Evolutionary conservation across 2,329 filamentous ascomycete genomes (phyloP).

Genomic region (Aspergillus phoenicis): DNA sequence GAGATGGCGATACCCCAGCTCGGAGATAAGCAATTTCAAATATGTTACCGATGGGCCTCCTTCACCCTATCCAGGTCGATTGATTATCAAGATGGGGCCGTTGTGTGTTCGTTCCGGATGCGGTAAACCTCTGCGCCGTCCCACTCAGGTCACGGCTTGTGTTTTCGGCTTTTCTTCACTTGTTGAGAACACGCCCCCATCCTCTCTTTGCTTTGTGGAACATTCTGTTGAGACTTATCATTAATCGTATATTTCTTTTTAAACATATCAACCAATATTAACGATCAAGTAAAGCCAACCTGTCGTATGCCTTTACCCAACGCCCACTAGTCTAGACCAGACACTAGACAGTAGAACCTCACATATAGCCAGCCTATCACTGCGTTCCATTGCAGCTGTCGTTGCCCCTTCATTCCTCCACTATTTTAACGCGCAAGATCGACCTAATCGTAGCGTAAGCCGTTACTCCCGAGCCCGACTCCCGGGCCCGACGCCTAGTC

Average conservation of each 20-base stretch:
- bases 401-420: neutral
- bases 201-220: neutral
- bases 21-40: neutral
- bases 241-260: neutral
- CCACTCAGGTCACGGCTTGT: neutral
- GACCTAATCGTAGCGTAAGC: neutral
- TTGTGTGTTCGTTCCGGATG: neutral
- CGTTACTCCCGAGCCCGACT: neutral
- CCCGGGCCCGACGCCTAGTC: neutral
- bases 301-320: no score
- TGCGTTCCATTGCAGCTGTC: neutral
- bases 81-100: neutral
- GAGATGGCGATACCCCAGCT: neutral
- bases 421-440: neutral
- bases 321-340: neutral
- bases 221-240: neutral
- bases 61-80: neutral
- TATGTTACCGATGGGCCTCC: neutral
- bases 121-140: neutral
- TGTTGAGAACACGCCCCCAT: neutral
- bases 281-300: neutral
- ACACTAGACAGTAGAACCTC: neutral
- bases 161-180: neutral
- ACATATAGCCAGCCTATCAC: neutral
- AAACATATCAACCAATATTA: neutral